Evolutionary conservation across 805 yeast species (phyloP), one percentile per base, ranked within the genome.

Genomic region (Candida dajiaensis): DNA sequence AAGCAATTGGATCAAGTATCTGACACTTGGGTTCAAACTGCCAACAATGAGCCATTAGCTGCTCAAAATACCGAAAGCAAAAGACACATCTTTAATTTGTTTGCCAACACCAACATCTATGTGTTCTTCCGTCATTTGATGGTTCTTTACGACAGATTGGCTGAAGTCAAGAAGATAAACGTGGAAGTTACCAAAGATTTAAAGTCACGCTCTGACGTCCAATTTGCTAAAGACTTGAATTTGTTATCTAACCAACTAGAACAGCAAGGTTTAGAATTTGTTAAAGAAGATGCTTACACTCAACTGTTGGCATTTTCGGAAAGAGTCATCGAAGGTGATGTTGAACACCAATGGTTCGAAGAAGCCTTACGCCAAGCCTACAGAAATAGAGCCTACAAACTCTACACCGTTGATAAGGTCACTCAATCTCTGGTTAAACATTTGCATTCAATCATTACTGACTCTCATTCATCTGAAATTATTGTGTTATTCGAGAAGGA

Each of bases 271-370:
- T 75, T 89, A 44, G 78, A 78, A 51, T 83, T 90, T 56, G 71
- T 70, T 31, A 88, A 86, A 16, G 74, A 73, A 22, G 80, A 82
- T 58, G 81, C 88, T 33, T 94, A 94, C 64, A 69, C 73, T 31
- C 97, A 92, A 65, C 77, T 89, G n/a, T 70, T 94, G 48, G 72
- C 70, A 3, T 72, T 94, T 46, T 79, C 95, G 48, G 88, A 80
- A 53, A 78, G 80, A 52, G 71, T 89, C 43, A 84, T 94, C 53
- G 94, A 88, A 54, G 96, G 96, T 25, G 94, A 89, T 33, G 68
- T 94, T 42, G 99, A 94, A 60, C 95, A 88, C 52, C 94, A 85
- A 65, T 83, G 89, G 85, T 95, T 86, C 64, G 99, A 94, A 69
- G 99, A 94, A 66, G 78, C 96, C 16, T 68, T 94, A 49, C 87